Conservation (phyloP, 2,329 filamentous ascomycete genomes). For the Anisogramma anomala region DNA sequence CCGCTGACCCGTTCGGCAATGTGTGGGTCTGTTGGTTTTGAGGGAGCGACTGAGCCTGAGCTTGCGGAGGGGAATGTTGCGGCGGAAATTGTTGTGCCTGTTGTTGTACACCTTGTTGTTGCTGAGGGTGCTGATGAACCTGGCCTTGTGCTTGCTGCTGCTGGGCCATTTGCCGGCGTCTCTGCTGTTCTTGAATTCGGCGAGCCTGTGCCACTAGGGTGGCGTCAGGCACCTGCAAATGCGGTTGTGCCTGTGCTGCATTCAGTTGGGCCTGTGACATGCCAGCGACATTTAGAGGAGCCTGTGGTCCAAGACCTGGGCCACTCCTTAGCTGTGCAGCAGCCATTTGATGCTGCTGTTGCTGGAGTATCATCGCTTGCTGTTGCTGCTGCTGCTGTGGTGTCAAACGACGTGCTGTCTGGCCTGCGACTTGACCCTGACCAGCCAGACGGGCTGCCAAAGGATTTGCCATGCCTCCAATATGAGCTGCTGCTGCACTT, state of each 20-base stretch:
- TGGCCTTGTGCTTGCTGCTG: slow-evolving; percentile 25
- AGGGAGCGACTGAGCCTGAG: slow-evolving; percentile 21
- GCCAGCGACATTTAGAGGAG: slow-evolving; percentile 43
- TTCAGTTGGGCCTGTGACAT: slow-evolving; percentile 58
- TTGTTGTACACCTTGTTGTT: slow-evolving; percentile 25
- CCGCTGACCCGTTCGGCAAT: slow-evolving; percentile 17
- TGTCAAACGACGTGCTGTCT: slow-evolving; percentile 38
- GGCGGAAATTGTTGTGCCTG: slow-evolving; percentile 20
- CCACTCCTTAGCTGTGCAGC: slow-evolving; percentile 32
- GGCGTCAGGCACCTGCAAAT: slow-evolving; percentile 47
- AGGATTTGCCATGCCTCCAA: slow-evolving; percentile 18
- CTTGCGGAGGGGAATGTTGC: slow-evolving; percentile 20
- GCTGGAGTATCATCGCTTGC: slow-evolving; percentile 10
- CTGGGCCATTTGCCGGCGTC: slow-evolving; percentile 18
- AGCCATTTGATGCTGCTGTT: slow-evolving; percentile 25
- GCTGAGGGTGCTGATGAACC: slow-evolving; percentile 28
- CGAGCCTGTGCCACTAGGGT: slow-evolving; percentile 52
- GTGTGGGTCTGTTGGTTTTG: slow-evolving; percentile 27
- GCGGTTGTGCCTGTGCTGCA: slow-evolving; percentile 43
- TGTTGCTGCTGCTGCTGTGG: slow-evolving; percentile 31
- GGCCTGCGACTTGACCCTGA: slow-evolving; percentile 34
- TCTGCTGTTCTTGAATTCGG: slow-evolving; percentile 55
- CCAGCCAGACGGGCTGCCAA: slow-evolving; percentile 21
- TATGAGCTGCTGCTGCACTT: slow-evolving; percentile 21
- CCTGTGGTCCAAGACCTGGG: slow-evolving; percentile 40